Evolutionary conservation across 192 early-diverging fungal species (phyloP), one percentile per base, ranked within the genome.

Genomic region (Gorgonomyces haynaldii): DNA sequence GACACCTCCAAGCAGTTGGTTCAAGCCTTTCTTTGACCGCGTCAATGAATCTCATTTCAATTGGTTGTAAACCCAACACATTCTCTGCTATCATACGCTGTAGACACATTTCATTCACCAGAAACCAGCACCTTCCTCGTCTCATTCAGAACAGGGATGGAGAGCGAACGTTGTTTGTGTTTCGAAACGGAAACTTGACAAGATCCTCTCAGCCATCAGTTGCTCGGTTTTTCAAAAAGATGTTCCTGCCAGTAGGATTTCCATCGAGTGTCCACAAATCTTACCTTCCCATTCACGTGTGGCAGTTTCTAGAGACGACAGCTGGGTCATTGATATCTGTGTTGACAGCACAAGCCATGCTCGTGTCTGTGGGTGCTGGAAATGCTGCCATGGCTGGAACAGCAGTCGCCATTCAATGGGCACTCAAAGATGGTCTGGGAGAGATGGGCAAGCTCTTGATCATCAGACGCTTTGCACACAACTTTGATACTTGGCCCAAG

Each of bases 401-500:
- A 10, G 78, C 81, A 3, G 72, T 83, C 7, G 81, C 76, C 4
- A 75, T 83, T 45, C 75, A 78, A 61, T 83, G 81, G 74, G 70
- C 81, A 1, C 53, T 83, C 9, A 83, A 83, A 45, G 81, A 81
- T 64, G 78, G 74, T 20, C 57, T 80, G 46, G 59, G 60, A 28
- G 60, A 83, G 57, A 48, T 83, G 19, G 81, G 79, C 30, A 83
- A 83, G 57, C 55, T 83, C 10, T 67, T 83, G 27, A 81, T 83
- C 48, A 83, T 83, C 49, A 72, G 81, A 49, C 60, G 71, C 13
- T 83, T 68, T 60, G 70, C 79, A 6, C 65, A 66, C 45, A 70
- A 64, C 0, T 81, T 83, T 63, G 81, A 83, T 38, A 79, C 81
- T 19, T 76, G 79, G 50, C 81, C 81, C 29, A 83, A 80, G 51